Evolutionary conservation across 2,329 filamentous ascomycete genomes (phyloP).

Genomic region (Calonectria montana): DNA sequence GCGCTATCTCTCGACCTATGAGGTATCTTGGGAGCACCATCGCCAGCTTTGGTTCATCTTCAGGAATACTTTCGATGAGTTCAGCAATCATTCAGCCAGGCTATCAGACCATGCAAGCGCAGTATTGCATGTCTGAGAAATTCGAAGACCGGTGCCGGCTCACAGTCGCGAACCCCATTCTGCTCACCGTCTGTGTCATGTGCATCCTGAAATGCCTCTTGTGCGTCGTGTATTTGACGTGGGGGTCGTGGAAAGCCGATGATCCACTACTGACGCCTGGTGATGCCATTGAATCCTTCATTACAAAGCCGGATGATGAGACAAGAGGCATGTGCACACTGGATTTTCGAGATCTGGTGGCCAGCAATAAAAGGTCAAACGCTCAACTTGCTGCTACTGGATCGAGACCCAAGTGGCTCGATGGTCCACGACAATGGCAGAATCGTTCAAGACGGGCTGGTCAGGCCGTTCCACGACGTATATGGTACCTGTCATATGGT

Average conservation of each 20-base stretch:
- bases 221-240: slow-evolving; percentile 17
- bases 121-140: slow-evolving; percentile 26
- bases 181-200: slow-evolving; percentile 28
- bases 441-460: not conserved
- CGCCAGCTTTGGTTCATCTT: not conserved
- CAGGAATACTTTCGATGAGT: slow-evolving; percentile 20
- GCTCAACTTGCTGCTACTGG: not conserved
- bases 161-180: slow-evolving; percentile 27
- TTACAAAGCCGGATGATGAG: slow-evolving; percentile 22
- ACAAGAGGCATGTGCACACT: slow-evolving; percentile 30
- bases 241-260: slow-evolving; percentile 24
- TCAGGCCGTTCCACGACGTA: slow-evolving; percentile 20
- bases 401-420: slow-evolving; percentile 9
- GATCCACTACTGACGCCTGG: slow-evolving; percentile 30
- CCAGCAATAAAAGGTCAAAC: not conserved
- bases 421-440: slow-evolving; percentile 25
- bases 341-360: slow-evolving; percentile 8
- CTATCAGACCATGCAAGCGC: slow-evolving; percentile 18
- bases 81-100: not conserved
- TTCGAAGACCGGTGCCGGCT: slow-evolving; percentile 22
- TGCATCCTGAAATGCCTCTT: slow-evolving; percentile 26
- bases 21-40: not conserved
- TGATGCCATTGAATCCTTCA: slow-evolving; percentile 34
- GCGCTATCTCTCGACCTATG: not conserved
- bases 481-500: slow-evolving; percentile 24